Evolutionary conservation across 768 basidiomycete species (phyloP), one percentile per base, ranked within the genome.

Genomic region (Harrya chromipes): DNA sequence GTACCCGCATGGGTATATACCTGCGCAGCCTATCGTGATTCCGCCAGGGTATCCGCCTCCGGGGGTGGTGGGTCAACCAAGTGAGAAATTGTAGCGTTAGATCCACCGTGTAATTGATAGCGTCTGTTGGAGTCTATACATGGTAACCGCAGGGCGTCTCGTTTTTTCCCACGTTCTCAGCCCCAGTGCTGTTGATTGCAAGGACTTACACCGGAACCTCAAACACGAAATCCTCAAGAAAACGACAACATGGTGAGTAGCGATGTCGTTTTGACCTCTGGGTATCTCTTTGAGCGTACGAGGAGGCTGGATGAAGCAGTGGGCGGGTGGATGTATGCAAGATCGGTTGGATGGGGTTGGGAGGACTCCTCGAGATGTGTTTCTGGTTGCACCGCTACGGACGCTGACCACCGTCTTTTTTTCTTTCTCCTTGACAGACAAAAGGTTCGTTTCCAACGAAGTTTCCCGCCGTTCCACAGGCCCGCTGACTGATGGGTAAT

Each of bases 371-470:
- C 31, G 24, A n/a, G 29, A 26, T 38, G 33, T 33, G 39, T 4
- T 11, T 29, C 46, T 3, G 23, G 16, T 33, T 5, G 20, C 13
- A 33, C 38, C 17, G n/a, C 13, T 20, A n/a, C 16, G 12, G 19
- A 44, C 24, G 40, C 58, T 60, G 58, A 66, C 68, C 60, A 50
- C 53, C 42, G 26, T 35, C 51, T 35, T 9, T 26, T 58, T 34
- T 13, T 13, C 9, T 64, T 60, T 52, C 49, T 45, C 56, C 36
- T 64, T 60, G 49, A 54, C 73, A 89, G 90, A 90, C 88, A 73
- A 91, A 92, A 89, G 89, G 89, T 91, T 74, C 66, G 82, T 62
- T 45, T 47, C 50, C 33, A 5, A 38, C 4, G 41, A 39, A 23
- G 34, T 34, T 38, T 23, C 19, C 4, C 39, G 7, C 48, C 19